Evolutionary conservation across 495 filamentous ascomycete species (phyloP).

Genomic region (Trichocladium uniseriatum): DNA sequence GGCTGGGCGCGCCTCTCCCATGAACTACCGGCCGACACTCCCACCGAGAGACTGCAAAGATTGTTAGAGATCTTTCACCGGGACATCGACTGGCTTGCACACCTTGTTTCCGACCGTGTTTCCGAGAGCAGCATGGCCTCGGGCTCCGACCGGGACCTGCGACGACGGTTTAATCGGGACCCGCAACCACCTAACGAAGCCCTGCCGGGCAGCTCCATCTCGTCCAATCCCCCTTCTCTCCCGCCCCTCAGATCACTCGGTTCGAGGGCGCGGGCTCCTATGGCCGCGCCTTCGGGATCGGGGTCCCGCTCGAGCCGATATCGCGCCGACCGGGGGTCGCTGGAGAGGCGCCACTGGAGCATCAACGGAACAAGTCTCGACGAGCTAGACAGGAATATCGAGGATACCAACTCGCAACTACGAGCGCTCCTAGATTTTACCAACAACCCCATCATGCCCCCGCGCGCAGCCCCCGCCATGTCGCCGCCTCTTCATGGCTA

Average conservation of each 20-base stretch:
- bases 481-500: conserved; percentile 22
- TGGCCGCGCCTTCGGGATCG: conserved; percentile 17
- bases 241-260: conserved; percentile 35
- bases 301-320: conserved; percentile 22
- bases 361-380: conserved; percentile 7
- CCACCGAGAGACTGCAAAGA: conserved; percentile 36
- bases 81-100: conserved; percentile 15
- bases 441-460: conserved; percentile 16
- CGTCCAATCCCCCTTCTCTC: conserved; percentile 24
- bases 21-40: conserved; percentile 28
- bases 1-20: conserved; percentile 25
- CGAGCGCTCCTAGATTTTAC: conserved; percentile 39
- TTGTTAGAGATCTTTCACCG: conserved; percentile 37
- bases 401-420: conserved; percentile 36
- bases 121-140: conserved; percentile 30
- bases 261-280: conserved; percentile 21
- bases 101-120: neutral
- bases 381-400: conserved; percentile 25
- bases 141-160: conserved; percentile 26
- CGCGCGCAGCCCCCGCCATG: no score
- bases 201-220: conserved; percentile 3
- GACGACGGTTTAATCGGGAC: conserved; percentile 31
- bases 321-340: conserved; percentile 21
- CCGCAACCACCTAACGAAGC: conserved; percentile 23
- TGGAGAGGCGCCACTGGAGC: conserved; percentile 21